These are phyloP conservation scores for Prunus salicina DNA, from an alignment of 306 rosid genomes.

Conservation along the genomic window DNA sequence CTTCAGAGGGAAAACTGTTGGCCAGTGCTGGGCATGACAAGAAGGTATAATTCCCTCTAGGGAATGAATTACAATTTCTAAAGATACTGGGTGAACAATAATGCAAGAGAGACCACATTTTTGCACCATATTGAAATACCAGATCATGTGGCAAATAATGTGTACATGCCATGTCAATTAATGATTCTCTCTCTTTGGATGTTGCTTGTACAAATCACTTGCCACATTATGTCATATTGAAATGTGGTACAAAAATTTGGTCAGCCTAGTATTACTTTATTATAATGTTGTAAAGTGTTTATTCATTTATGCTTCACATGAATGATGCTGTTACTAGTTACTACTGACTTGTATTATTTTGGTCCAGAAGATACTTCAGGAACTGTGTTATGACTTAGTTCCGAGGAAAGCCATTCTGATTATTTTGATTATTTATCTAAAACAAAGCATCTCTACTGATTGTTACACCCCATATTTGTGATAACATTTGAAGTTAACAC, in stretches of 20 bases:
- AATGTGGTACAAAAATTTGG: too few relatives aligned
- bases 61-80: conserved; percentile 27
- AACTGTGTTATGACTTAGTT: too few relatives aligned
- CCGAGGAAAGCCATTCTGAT: too few relatives aligned
- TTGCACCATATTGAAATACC: too few relatives aligned
- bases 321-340: background rate
- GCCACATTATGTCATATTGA: too few relatives aligned
- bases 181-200: too few relatives aligned
- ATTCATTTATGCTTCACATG: background rate
- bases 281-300: background rate
- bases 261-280: background rate
- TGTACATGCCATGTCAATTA: too few relatives aligned
- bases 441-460: background rate
- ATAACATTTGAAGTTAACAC: background rate
- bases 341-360: background rate
- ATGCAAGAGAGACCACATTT: too few relatives aligned
- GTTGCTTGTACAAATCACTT: too few relatives aligned
- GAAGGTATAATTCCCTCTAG: conserved; percentile 54
- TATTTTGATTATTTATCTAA: too few relatives aligned
- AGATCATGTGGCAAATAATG: too few relatives aligned
- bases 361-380: too few relatives aligned
- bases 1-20: conserved; percentile 90
- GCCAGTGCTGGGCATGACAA: conserved; percentile 99
- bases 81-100: background rate
- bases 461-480: background rate